These are phyloP conservation scores for Beauveria rudraprayagi DNA, from an alignment of 2,329 filamentous ascomycete genomes.

Conservation along the genomic window DNA sequence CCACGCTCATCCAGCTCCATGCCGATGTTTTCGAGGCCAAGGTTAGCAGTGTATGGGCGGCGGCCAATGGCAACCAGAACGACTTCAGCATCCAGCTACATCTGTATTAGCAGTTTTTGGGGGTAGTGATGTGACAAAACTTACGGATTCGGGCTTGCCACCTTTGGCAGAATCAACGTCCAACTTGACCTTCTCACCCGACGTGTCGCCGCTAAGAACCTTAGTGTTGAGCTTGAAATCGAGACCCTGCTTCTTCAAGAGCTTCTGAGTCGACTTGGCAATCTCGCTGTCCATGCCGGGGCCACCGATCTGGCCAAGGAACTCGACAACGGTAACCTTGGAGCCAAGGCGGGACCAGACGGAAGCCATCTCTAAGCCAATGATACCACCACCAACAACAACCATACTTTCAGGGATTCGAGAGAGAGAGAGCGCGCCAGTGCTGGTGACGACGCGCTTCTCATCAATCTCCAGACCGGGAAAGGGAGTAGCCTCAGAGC, in stretches of 20 bases:
- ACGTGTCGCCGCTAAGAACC: conserved; percentile 77
- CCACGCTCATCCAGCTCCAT: conserved; percentile 88
- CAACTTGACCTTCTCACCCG: conserved; percentile 69
- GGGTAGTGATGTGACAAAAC: conserved; percentile 23
- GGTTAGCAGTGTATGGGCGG: conserved; percentile 84
- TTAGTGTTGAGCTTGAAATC: conserved; percentile 99
- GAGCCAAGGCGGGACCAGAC: conserved; percentile 93
- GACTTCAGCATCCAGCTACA: conserved; percentile 81
- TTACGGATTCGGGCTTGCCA: conserved; percentile 83
- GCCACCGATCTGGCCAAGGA: conserved; percentile 89
- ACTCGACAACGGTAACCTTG: conserved; percentile 96
- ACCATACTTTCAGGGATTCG: conserved; percentile 94
- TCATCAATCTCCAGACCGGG: conserved; percentile 93
- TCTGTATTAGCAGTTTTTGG: conserved; percentile 15
- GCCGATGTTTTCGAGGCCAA: conserved; percentile 89
- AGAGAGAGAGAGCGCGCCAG: conserved; percentile 80
- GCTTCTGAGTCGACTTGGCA: conserved; percentile 84
- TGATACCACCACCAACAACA: conserved; percentile 97
- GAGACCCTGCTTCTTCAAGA: conserved; percentile 91
- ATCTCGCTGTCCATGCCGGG: conserved; percentile 96
- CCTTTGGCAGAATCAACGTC: conserved; percentile 89
- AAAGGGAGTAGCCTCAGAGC: conserved; percentile 92
- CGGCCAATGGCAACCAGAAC: conserved; percentile 96
- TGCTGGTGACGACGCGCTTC: conserved; percentile 95
- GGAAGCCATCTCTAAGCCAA: conserved; percentile 95